These are phyloP conservation scores for Acanthamoeba polyphaga DNA, from an alignment of 208 protist genomes.

Conservation along the genomic window DNA sequence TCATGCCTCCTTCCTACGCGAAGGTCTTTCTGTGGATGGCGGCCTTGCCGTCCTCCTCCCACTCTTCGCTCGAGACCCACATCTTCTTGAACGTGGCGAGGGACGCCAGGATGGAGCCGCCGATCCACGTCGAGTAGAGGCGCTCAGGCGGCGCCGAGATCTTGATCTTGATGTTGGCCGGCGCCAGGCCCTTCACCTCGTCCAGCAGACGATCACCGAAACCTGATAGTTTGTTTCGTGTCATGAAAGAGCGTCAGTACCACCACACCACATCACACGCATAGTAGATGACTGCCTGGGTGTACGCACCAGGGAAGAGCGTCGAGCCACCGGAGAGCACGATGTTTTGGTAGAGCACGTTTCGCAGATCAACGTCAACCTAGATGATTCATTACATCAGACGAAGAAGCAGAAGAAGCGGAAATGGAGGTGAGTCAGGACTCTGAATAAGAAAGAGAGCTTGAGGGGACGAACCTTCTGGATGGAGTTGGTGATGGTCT, in stretches of 20 bases:
- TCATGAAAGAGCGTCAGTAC: neutral
- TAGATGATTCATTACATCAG: constrained; percentile 83
- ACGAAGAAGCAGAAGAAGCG: neutral
- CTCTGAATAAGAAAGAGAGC: neutral
- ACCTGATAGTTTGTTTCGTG: neutral
- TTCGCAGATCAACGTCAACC: constrained; percentile 94
- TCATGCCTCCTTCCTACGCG: neutral
- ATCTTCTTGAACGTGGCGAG: constrained; percentile 97
- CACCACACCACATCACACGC: neutral
- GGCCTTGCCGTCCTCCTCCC: constrained; percentile 93
- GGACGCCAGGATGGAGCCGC: constrained; percentile 98
- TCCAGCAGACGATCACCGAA: constrained; percentile 96
- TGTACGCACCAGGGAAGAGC: constrained; percentile 94
- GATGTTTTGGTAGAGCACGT: constrained; percentile 96
- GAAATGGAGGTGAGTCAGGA: neutral
- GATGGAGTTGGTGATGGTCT: constrained; percentile 87
- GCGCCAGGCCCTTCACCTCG: constrained; percentile 95
- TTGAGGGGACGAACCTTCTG: constrained; percentile 80
- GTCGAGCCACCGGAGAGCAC: constrained; percentile 97
- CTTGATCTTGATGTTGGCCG: constrained; percentile 88
- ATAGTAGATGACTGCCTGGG: neutral
- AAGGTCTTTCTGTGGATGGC: constrained; percentile 76
- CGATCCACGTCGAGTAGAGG: constrained; percentile 90
- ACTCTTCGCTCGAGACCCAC: constrained; percentile 99
- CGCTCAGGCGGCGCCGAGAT: constrained; percentile 89